Evolutionary conservation across 2,329 filamentous ascomycete species (phyloP).

Genomic region (Cryphonectria radicalis): DNA sequence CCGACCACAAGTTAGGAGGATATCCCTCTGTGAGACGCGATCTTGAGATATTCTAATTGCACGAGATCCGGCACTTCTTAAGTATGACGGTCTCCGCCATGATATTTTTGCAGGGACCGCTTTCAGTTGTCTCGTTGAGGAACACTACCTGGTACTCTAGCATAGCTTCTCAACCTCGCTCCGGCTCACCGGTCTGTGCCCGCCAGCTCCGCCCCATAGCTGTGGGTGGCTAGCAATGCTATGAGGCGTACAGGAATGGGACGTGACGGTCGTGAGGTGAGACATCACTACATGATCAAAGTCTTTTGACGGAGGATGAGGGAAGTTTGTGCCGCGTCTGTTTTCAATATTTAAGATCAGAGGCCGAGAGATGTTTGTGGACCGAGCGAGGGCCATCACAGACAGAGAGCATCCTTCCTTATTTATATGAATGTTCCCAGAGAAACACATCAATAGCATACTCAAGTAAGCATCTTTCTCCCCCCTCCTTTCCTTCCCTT

Average conservation of each 20-base stretch:
- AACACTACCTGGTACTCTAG: background rate
- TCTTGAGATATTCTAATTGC: background rate
- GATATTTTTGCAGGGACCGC: background rate
- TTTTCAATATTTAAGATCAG: background rate
- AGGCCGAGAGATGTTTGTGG: background rate
- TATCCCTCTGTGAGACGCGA: constrained; percentile 11
- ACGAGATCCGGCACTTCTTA: constrained; percentile 10
- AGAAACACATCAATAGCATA: background rate
- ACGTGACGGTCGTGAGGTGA: background rate
- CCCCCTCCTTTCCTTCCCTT: background rate
- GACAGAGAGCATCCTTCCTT: background rate
- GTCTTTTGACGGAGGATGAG: background rate
- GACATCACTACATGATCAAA: background rate
- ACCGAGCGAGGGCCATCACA: background rate
- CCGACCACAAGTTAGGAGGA: background rate
- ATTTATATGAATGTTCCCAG: background rate
- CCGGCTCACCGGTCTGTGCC: background rate
- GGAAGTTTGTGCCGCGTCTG: background rate
- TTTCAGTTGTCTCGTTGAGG: background rate
- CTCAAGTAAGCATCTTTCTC: background rate
- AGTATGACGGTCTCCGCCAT: background rate
- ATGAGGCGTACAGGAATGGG: background rate
- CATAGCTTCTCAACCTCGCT: background rate
- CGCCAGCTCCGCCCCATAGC: background rate
- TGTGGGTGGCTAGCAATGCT: background rate